A percentile compares a stretch with the other conserved stretches of the same genome.
Conservation (phyloP, 1,139 yeast species). For the Yamadazyma sp. region DNA sequence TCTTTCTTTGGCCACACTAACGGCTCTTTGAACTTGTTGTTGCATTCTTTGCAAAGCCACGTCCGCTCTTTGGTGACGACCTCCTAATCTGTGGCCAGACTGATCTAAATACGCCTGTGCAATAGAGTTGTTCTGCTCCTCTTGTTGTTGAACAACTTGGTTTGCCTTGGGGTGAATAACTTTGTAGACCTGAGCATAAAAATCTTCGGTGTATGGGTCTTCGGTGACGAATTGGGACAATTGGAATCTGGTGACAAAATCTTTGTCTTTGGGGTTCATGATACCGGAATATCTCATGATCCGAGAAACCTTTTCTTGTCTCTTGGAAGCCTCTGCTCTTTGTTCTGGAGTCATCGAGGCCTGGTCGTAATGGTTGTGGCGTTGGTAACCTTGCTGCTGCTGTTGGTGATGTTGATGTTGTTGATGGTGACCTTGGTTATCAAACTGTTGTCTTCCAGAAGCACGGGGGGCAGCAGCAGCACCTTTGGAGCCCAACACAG, state of each 20-base stretch:
- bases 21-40: slow-evolving; percentile 96
- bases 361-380: slow-evolving; percentile 6
- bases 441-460: slow-evolving; percentile 16
- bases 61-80: slow-evolving; percentile 87
- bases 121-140: slow-evolving; percentile 60
- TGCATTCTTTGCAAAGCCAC: slow-evolving; percentile 97
- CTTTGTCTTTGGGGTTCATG: slow-evolving; percentile 97
- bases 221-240: slow-evolving; percentile 94
- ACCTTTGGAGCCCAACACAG: slow-evolving; percentile 50
- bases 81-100: slow-evolving; percentile 88
- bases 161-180: slow-evolving; percentile 68
- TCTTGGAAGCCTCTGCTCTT: slow-evolving; percentile 56
- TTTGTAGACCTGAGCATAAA: slow-evolving; percentile 90
- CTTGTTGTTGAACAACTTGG: slow-evolving; percentile 45
- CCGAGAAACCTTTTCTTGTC: slow-evolving; percentile 78
- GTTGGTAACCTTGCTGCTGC: slow-evolving; percentile 25
- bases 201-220: slow-evolving; percentile 96
- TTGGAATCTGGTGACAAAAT: slow-evolving; percentile 91
- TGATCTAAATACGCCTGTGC: slow-evolving; percentile 95
- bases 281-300: slow-evolving; percentile 85
- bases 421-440: slow-evolving; percentile 15
- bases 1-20: slow-evolving; percentile 88
- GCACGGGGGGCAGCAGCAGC: slow-evolving; percentile 10
- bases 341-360: slow-evolving; percentile 38
- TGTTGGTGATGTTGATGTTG: slow-evolving; percentile 19